phyloP scores from a whole-genome alignment of 1,139 yeast genomes.

The Hanseniaspora gamundiae region DNA sequence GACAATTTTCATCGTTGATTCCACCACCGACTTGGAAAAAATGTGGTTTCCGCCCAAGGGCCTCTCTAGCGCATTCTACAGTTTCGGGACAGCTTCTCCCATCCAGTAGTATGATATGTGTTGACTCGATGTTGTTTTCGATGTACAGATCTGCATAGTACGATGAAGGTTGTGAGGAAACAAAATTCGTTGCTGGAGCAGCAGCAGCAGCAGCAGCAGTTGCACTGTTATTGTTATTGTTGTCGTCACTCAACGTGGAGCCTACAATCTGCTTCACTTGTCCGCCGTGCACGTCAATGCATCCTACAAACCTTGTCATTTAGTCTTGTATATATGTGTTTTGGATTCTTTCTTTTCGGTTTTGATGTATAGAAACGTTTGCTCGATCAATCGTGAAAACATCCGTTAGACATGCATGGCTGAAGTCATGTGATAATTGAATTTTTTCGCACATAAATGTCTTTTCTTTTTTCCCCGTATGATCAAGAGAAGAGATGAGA shows the following conservation, averaged over 20 bases:
- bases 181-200: constrained; percentile 52
- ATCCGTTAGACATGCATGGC: too few relatives aligned
- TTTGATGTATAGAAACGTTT: constrained; percentile 1
- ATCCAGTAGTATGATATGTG: constrained; percentile 91
- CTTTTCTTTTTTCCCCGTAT: too few relatives aligned
- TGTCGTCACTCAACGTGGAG: constrained; percentile 60
- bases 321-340: constrained; percentile 8
- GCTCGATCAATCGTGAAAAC: too few relatives aligned
- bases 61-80: constrained; percentile 54
- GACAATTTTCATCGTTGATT: constrained; percentile 60
- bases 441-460: too few relatives aligned
- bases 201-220: too few relatives aligned
- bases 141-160: constrained; percentile 67
- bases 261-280: constrained; percentile 96
- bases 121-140: constrained; percentile 46
- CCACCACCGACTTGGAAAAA: constrained; percentile 89
- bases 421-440: too few relatives aligned
- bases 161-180: constrained; percentile 62
- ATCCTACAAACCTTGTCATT: constrained; percentile 88
- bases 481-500: too few relatives aligned
- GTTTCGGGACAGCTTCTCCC: constrained; percentile 49
- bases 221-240: constrained; percentile 28
- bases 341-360: constrained; percentile 8
- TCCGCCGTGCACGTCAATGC: constrained; percentile 90
- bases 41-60: constrained; percentile 63